Conservation (phyloP, 495 filamentous ascomycete genomes). For the Talaromyces ruber region DNA sequence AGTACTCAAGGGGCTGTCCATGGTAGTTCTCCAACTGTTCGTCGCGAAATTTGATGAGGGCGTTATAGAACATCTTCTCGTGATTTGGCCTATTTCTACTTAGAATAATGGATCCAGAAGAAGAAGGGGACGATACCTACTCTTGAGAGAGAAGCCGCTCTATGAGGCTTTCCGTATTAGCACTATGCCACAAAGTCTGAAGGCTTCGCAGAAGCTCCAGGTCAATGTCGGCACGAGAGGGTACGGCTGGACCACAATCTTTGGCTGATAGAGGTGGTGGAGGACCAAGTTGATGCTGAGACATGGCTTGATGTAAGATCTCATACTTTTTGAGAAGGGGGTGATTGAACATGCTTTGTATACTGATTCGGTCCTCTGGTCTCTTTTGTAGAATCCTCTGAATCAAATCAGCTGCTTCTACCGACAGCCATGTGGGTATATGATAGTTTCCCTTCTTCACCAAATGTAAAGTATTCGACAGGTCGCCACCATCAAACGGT, state of each 20-base stretch:
- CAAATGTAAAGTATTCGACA: conserved; percentile 49
- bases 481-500: conserved; percentile 68
- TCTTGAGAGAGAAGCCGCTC: conserved; percentile 55
- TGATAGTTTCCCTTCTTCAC: conserved; percentile 63
- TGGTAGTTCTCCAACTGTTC: conserved; percentile 78
- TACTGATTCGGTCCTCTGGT: conserved; percentile 66
- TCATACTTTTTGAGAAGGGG: conserved; percentile 76
- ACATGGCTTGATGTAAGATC: conserved; percentile 43
- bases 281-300: conserved; percentile 43
- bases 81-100: conserved; percentile 57
- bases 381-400: conserved; percentile 61
- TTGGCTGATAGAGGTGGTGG: conserved; percentile 39
- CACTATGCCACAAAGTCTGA: conserved; percentile 79
- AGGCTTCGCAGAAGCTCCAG: conserved; percentile 73
- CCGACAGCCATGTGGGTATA: conserved; percentile 59
- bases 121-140: conserved; percentile 43
- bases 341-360: conserved; percentile 75
- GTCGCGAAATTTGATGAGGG: conserved; percentile 71
- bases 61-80: conserved; percentile 84
- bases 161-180: conserved; percentile 61
- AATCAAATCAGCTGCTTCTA: conserved; percentile 73
- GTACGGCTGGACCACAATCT: conserved; percentile 46
- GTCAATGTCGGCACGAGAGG: conserved; percentile 56
- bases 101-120: conserved; percentile 1
- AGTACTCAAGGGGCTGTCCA: conserved; percentile 61